Conservation (phyloP, 2,329 filamentous ascomycete species). For the Fusarium sp. region DNA sequence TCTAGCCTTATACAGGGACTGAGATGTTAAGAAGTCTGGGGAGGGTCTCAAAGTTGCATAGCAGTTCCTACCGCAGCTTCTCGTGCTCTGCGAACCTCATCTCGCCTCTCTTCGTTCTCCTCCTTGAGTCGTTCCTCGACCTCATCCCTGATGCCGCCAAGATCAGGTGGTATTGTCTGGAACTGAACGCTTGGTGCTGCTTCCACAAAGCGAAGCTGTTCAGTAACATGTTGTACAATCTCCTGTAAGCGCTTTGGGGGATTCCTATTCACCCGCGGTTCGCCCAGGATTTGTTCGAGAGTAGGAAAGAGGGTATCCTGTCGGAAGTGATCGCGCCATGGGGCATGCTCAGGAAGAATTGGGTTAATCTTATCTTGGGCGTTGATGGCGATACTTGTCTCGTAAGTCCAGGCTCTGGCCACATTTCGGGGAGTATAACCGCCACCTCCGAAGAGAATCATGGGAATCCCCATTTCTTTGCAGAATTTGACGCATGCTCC, state of each 20-base stretch:
- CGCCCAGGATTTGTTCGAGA: constrained; percentile 76
- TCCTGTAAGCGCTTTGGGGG: constrained; percentile 78
- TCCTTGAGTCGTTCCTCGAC: constrained; percentile 76
- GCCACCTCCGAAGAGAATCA: constrained; percentile 92
- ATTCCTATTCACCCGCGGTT: constrained; percentile 82
- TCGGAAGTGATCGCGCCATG: constrained; percentile 89
- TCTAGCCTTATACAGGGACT: constrained; percentile 1
- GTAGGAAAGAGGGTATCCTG: constrained; percentile 90
- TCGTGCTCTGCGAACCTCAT: constrained; percentile 61
- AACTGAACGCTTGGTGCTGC: constrained; percentile 90
- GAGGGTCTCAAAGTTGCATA: constrained; percentile 60
- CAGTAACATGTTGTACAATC: constrained; percentile 80
- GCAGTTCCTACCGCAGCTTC: constrained; percentile 68
- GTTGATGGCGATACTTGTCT: constrained; percentile 89
- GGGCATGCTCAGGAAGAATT: constrained; percentile 81
- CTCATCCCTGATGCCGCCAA: constrained; percentile 74
- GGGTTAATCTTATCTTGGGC: constrained; percentile 76
- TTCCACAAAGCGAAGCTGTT: constrained; percentile 88
- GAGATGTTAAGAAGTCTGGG: neutral
- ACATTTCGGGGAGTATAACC: constrained; percentile 98
- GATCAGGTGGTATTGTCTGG: constrained; percentile 80
- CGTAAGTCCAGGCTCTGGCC: constrained; percentile 95
- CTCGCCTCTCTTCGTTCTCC: constrained; percentile 69
- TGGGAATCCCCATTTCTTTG: constrained; percentile 81
- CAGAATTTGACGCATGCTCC: constrained; percentile 91